Percentiles rank a stretch among this genome's conserved stretches.
These are phyloP conservation scores for Globisporangium abappressorium DNA, from an alignment of 352 stramenopile species.

Conservation along the genomic window DNA sequence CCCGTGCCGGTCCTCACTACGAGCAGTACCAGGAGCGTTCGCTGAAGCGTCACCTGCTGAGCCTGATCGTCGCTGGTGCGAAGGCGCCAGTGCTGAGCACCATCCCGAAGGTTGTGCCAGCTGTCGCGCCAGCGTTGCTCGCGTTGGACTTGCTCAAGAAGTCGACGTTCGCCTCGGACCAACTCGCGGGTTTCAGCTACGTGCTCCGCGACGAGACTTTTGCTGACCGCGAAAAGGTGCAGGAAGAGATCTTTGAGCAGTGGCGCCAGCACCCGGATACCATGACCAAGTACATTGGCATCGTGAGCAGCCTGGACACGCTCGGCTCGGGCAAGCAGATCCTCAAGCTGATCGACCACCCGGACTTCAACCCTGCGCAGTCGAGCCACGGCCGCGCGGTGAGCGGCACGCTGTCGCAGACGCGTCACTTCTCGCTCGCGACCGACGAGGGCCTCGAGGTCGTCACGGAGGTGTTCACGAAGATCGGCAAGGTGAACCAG, in stretches of 20 bases:
- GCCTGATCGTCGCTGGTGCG: constrained; percentile 57
- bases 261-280: constrained; percentile 73
- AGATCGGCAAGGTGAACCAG: constrained; percentile 84
- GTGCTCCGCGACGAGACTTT: constrained; percentile 64
- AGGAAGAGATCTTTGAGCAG: constrained; percentile 66
- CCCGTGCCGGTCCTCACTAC: too few relatives aligned
- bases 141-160: constrained; percentile 60
- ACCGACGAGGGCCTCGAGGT: constrained; percentile 76
- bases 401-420: constrained; percentile 55
- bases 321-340: constrained; percentile 54
- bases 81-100: constrained; percentile 46
- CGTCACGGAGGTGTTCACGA: constrained; percentile 65
- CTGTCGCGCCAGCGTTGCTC: constrained; percentile 40
- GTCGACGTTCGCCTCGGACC: constrained; percentile 69
- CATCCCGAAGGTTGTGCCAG: constrained; percentile 39
- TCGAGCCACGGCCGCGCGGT: constrained; percentile 72
- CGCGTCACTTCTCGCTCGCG: constrained; percentile 66
- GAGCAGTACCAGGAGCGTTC: too few relatives aligned
- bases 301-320: constrained; percentile 62
- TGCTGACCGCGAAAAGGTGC: constrained; percentile 51
- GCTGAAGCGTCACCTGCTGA: too few relatives aligned
- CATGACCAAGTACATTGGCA: constrained; percentile 78
- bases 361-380: constrained; percentile 73
- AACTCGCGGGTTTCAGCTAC: constrained; percentile 55
- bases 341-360: constrained; percentile 51